These are phyloP conservation scores for Neofusicoccum parvum DNA, from an alignment of 2,329 filamentous ascomycete species.

Conservation along the genomic window DNA sequence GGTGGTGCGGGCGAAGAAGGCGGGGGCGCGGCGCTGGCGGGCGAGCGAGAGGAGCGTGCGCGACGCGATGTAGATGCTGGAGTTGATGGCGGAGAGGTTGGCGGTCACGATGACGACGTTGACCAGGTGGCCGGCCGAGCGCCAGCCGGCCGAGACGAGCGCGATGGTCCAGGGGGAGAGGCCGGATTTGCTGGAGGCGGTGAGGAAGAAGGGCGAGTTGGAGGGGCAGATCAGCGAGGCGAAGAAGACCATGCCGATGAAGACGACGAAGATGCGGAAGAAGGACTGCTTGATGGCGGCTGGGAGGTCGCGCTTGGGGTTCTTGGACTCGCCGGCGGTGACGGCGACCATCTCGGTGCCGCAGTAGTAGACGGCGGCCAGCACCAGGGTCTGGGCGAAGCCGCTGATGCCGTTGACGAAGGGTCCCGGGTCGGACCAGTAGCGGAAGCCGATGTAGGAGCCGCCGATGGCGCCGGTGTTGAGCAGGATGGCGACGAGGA, in stretches of 20 bases:
- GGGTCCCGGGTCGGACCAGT: conserved; percentile 44
- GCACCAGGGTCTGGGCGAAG: conserved; percentile 46
- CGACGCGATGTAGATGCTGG: conserved; percentile 75
- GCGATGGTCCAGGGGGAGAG: conserved; percentile 60
- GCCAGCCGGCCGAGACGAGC: conserved; percentile 67
- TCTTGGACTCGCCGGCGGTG: conserved; percentile 38
- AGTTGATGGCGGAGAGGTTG: conserved; percentile 59
- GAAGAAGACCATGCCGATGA: conserved; percentile 54
- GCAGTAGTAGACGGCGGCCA: conserved; percentile 44
- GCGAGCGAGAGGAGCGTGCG: conserved; percentile 77
- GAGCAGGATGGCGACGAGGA: conserved; percentile 36
- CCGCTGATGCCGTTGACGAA: conserved; percentile 45
- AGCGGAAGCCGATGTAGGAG: conserved; percentile 36
- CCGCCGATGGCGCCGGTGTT: conserved; percentile 37
- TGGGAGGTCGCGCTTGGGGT: conserved; percentile 50
- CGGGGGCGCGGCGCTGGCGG: conserved; percentile 70
- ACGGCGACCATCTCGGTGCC: conserved; percentile 39
- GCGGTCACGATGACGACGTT: conserved; percentile 72
- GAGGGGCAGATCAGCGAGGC: conserved; percentile 63
- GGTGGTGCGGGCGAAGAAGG: conserved; percentile 69
- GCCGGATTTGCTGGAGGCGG: conserved; percentile 41
- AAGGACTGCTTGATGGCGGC: conserved; percentile 57
- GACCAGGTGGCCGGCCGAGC: conserved; percentile 68
- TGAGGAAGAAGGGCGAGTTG: conserved; percentile 53
- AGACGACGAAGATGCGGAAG: conserved; percentile 60